Conservation (phyloP, 2,329 filamentous ascomycete genomes). For the Cordyceps javanica region DNA sequence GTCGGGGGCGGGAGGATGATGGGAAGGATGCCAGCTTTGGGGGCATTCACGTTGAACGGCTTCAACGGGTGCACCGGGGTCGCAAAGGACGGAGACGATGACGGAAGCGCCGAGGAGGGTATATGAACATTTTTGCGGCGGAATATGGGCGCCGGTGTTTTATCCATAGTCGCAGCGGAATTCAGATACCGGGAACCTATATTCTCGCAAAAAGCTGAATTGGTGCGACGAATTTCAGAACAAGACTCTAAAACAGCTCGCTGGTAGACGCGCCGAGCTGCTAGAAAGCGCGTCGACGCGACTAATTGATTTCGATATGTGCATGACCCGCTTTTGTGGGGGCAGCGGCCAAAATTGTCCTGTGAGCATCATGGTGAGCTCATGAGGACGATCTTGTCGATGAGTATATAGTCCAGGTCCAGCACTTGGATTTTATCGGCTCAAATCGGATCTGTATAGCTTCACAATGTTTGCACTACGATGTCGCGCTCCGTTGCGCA, state of each 20-base stretch:
- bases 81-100: conserved; percentile 84
- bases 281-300: conserved; percentile 31
- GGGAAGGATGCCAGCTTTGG: conserved; percentile 66
- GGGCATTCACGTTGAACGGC: conserved; percentile 49
- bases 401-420: background rate
- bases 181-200: background rate
- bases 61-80: conserved; percentile 77
- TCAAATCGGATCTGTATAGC: background rate
- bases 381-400: background rate
- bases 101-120: conserved; percentile 61
- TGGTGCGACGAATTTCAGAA: background rate
- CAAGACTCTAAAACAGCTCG: background rate
- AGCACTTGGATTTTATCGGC: background rate
- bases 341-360: background rate
- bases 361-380: conserved; percentile 8
- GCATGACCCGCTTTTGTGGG: conserved; percentile 19
- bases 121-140: conserved; percentile 27
- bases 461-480: conserved; percentile 7
- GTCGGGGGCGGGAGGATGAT: conserved; percentile 85
- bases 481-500: background rate
- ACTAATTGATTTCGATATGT: conserved; percentile 29
- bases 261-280: conserved; percentile 6
- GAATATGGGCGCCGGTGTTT: conserved; percentile 33
- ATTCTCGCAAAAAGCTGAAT: background rate
- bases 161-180: conserved; percentile 27